Evolutionary conservation across 257 asterid species (phyloP), one percentile per base, ranked within the genome.

Genomic region (Capsicum rhomboideum): DNA sequence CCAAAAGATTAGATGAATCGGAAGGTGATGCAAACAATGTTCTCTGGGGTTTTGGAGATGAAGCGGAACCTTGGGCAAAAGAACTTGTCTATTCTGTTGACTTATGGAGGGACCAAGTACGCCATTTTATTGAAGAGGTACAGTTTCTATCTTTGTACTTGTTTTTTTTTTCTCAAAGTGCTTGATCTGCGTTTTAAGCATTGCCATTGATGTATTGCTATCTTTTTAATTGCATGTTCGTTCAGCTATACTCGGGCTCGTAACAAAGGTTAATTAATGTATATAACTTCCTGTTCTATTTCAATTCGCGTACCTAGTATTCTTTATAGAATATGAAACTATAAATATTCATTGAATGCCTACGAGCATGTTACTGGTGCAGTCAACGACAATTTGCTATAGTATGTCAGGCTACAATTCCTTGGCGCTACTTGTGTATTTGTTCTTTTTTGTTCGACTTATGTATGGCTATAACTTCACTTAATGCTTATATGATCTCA

Each of bases 31-130:
- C 89, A 21, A 85, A 90, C 54, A 87, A 87, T 79, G 85, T 72
- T 8, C 18, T 88, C 29, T 96, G 99, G 98, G 98, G 99, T 44
- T 94, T 96, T 82, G 98, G 99, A 79, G 94, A 94, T 69, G 94
- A 94, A 89, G 89, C 92, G 85, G 93, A 94, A 87, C 88, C 89
- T 44, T 96, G 99, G 99, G 98, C 99, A 1, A 87, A 92, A 40
- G 96, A 93, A 80, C 90, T 96, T 44, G 98, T 92, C 82, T 96
- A 86, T 90, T 96, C 99, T 3, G 88, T 89, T 80, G 99, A 96
- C 84, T 86, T 94, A 84, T 96, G 99, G 99, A 90, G 82, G 86
- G 97, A 94, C 64, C 99, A 96, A 92, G 97, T 96, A 26, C 92
- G 84, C 18, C 85, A 90, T 85, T 96, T 96, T 83, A 80, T 96